Conservation (phyloP, 345 rosid species). For the Draba incana region DNA sequence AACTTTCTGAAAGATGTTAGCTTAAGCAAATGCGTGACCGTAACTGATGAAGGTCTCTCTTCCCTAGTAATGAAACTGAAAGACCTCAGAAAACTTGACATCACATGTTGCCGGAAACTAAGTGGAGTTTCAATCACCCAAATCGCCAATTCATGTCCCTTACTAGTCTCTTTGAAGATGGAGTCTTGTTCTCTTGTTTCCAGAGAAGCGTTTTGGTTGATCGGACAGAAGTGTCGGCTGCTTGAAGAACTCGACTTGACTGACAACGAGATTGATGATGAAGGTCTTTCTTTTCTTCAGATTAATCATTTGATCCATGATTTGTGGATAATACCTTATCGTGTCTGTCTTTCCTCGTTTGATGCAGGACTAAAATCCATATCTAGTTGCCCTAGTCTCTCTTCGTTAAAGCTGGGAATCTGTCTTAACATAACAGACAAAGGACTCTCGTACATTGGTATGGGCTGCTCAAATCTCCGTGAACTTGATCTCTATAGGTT, state of each 20-base stretch:
- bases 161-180: conserved; percentile 52
- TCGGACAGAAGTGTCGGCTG: conserved; percentile 48
- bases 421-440: conserved; percentile 49
- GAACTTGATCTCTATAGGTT: conserved; percentile 60
- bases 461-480: conserved; percentile 43
- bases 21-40: conserved; percentile 49
- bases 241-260: conserved; percentile 55
- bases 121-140: conserved; percentile 45
- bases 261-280: conserved; percentile 48
- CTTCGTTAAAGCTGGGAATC: conserved; percentile 51
- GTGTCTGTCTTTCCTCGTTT: conserved; percentile 2
- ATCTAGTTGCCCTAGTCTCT: conserved; percentile 45
- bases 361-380: conserved; percentile 52
- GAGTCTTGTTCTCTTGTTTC: conserved; percentile 55
- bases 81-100: conserved; percentile 48
- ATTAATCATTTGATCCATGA: neutral
- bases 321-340: neutral
- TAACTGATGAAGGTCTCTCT: conserved; percentile 51
- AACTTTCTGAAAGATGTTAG: conserved; percentile 45
- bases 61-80: conserved; percentile 44
- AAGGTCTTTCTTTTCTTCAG: conserved; percentile 40
- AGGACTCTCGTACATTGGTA: conserved; percentile 48
- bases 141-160: conserved; percentile 47
- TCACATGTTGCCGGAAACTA: conserved; percentile 56
- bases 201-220: conserved; percentile 52